Evolutionary conservation across 2,329 filamentous ascomycete species (phyloP).

Genomic region (Penicillium carneum): DNA sequence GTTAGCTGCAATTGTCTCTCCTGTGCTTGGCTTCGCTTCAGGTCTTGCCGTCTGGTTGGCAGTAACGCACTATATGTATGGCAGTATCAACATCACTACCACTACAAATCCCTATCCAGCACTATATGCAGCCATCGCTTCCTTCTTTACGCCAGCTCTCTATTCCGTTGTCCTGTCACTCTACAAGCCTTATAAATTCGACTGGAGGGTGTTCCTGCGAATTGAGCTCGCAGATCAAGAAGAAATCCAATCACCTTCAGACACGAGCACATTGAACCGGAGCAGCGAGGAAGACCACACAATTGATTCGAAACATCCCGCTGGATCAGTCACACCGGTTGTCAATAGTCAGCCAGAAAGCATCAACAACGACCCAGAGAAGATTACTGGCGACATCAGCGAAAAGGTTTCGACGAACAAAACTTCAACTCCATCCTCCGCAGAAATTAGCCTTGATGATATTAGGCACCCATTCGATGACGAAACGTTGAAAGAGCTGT

Average conservation of each 20-base stretch:
- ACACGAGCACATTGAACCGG: slow-evolving; percentile 22
- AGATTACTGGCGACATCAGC: slow-evolving; percentile 3
- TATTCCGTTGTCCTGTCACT: slow-evolving; percentile 58
- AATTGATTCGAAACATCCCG: not conserved
- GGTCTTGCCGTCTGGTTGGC: slow-evolving; percentile 57
- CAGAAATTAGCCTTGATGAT: slow-evolving; percentile 46
- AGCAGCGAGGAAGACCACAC: slow-evolving; percentile 18
- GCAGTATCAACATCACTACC: slow-evolving; percentile 51
- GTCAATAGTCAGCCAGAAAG: not conserved
- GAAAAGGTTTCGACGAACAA: slow-evolving; percentile 3
- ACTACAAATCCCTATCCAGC: slow-evolving; percentile 53
- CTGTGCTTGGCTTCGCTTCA: slow-evolving; percentile 52
- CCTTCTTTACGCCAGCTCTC: slow-evolving; percentile 57
- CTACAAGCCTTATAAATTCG: slow-evolving; percentile 50
- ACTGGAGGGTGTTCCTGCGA: slow-evolving; percentile 57
- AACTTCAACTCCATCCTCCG: slow-evolving; percentile 1
- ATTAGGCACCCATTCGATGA: slow-evolving; percentile 55
- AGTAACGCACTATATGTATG: slow-evolving; percentile 51
- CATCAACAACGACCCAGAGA: slow-evolving; percentile 7
- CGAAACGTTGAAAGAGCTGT: slow-evolving; percentile 44
- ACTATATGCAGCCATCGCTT: slow-evolving; percentile 56
- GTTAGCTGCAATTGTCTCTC: slow-evolving; percentile 51
- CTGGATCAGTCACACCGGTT: slow-evolving; percentile 10
- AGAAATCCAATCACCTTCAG: slow-evolving; percentile 29
- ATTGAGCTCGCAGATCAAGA: slow-evolving; percentile 57